Conservation (phyloP, 495 filamentous ascomycete species). For the Recurvomyces mirabilis region DNA sequence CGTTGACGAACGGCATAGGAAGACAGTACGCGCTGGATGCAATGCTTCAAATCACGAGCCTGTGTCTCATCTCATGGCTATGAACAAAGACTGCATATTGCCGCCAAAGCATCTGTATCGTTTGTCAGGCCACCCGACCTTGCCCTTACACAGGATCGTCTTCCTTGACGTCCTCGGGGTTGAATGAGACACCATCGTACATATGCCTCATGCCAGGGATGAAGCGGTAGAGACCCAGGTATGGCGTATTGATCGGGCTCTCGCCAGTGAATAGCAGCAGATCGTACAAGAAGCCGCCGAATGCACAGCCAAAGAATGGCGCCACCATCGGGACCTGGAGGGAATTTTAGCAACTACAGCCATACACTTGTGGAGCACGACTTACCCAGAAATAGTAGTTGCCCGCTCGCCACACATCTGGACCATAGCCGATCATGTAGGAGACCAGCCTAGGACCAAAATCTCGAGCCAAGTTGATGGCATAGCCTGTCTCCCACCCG, state of each 20-base stretch:
- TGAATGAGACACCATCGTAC: constrained; percentile 6
- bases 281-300: constrained; percentile 53
- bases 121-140: too few species aligned
- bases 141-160: too few species aligned
- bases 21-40: too few species aligned
- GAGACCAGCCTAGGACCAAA: constrained; percentile 54
- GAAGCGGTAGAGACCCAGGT: constrained; percentile 40
- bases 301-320: constrained; percentile 45
- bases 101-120: too few species aligned
- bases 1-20: too few species aligned
- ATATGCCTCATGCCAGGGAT: constrained; percentile 13
- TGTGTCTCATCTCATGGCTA: too few species aligned
- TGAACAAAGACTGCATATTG: too few species aligned
- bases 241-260: constrained; percentile 48
- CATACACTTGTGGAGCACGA: background rate
- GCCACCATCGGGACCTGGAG: constrained; percentile 41
- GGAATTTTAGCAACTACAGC: background rate
- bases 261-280: constrained; percentile 50
- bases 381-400: constrained; percentile 54
- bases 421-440: constrained; percentile 53
- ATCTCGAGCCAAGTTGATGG: constrained; percentile 56
- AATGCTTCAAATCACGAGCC: too few species aligned
- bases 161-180: constrained; percentile 10
- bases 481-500: constrained; percentile 55
- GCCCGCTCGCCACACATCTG: constrained; percentile 51